These are phyloP conservation scores for Aspergillus brunneoviolaceus DNA, from an alignment of 2,329 filamentous ascomycete species.

Conservation along the genomic window DNA sequence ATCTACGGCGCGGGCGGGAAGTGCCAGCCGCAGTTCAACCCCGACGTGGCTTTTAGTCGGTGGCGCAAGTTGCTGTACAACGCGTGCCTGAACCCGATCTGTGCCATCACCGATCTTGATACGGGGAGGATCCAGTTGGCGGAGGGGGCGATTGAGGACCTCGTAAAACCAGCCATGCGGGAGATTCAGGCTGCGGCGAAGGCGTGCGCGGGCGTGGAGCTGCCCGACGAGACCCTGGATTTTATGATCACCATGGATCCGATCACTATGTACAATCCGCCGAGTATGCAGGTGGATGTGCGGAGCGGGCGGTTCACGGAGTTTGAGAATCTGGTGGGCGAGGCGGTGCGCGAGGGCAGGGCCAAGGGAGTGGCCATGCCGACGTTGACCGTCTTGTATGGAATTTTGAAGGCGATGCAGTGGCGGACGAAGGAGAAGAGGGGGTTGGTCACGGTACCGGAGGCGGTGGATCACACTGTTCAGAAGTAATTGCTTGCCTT, in stretches of 20 bases:
- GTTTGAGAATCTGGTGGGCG: conserved; percentile 57
- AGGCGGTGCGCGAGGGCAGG: conserved; percentile 55
- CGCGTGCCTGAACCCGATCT: conserved; percentile 53
- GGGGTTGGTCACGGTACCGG: conserved; percentile 13
- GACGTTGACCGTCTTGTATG: conserved; percentile 28
- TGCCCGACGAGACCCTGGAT: conserved; percentile 14
- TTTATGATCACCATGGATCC: conserved; percentile 41
- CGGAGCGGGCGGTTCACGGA: conserved; percentile 52
- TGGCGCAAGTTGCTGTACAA: conserved; percentile 49
- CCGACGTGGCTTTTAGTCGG: conserved; percentile 24
- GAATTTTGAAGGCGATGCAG: conserved; percentile 28
- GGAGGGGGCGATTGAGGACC: conserved; percentile 45
- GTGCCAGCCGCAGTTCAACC: conserved; percentile 42
- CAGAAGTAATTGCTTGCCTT: neutral
- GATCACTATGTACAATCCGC: conserved; percentile 47
- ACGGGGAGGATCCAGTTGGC: conserved; percentile 50
- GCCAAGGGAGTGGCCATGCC: conserved; percentile 45
- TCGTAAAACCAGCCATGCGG: conserved; percentile 54
- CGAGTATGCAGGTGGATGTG: conserved; percentile 57
- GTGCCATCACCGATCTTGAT: conserved; percentile 52
- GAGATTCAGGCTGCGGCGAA: conserved; percentile 47
- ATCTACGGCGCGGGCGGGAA: conserved; percentile 52
- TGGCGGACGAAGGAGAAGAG: conserved; percentile 28
- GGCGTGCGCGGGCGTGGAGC: conserved; percentile 9
- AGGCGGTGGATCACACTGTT: conserved; percentile 9